Percentiles rank a stretch among this genome's conserved stretches.
These are phyloP conservation scores for Dissophora globulifera DNA, from an alignment of 192 early-diverging fungal genomes.

Conservation along the genomic window DNA sequence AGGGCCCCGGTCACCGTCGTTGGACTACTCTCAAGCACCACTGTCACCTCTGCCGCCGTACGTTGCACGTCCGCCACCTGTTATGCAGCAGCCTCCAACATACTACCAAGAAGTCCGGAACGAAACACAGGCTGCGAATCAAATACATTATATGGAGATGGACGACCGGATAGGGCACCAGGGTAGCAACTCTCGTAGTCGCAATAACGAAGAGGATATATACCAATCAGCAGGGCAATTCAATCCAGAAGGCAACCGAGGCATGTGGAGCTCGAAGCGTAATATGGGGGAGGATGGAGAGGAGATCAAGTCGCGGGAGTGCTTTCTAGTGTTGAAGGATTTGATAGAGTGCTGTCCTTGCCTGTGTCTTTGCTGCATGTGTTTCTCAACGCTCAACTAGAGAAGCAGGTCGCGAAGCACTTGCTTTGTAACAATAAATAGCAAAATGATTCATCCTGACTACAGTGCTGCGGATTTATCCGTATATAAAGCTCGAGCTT, in stretches of 20 bases:
- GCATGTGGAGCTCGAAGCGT: not conserved
- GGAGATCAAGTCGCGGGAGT: not conserved
- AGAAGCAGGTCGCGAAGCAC: not conserved
- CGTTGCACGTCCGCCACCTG: conserved; percentile 9
- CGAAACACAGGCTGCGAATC: conserved; percentile 14
- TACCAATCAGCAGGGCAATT: conserved; percentile 24
- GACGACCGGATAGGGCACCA: not conserved
- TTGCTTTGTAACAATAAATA: not conserved
- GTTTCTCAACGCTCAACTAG: conserved; percentile 5
- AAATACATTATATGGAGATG: not conserved
- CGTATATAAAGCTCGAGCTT: too few species aligned
- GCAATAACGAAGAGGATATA: conserved; percentile 5
- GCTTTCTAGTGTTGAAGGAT: conserved; percentile 1
- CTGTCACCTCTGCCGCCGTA: conserved; percentile 19
- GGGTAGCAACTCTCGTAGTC: not conserved
- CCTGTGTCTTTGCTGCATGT: conserved; percentile 20
- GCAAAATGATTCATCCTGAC: not conserved
- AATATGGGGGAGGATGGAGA: not conserved
- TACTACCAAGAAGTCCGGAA: conserved; percentile 28
- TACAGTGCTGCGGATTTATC: not conserved
- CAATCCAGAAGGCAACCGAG: conserved; percentile 9
- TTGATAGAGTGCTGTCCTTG: conserved; percentile 19
- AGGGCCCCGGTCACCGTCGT: conserved; percentile 1
- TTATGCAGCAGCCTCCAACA: conserved; percentile 13
- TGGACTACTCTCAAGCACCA: conserved; percentile 13